Percentiles rank a stretch among this genome's conserved stretches.
Evolutionary conservation across 768 basidiomycete genomes (phyloP).

Genomic region (Tricholomella constricta): DNA sequence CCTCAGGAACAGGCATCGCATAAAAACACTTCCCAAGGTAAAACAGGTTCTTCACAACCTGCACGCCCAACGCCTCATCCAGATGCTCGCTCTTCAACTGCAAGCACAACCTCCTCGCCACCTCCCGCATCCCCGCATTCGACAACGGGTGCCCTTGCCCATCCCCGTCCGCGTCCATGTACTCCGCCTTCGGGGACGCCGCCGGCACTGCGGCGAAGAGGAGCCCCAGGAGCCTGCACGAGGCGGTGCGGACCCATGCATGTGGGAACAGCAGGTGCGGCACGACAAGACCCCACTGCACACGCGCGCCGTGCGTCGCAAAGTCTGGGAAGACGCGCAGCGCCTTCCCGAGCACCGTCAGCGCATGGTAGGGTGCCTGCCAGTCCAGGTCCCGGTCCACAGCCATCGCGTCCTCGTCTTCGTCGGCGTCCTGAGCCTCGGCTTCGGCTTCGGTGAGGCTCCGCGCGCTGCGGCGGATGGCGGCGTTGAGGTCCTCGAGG

Average conservation of each 20-base stretch:
- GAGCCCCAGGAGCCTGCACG: slow-evolving; percentile 73
- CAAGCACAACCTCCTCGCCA: slow-evolving; percentile 70
- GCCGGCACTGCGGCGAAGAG: slow-evolving; percentile 61
- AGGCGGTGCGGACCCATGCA: slow-evolving; percentile 87
- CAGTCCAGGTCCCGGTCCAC: slow-evolving; percentile 68
- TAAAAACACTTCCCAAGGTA: slow-evolving; percentile 88
- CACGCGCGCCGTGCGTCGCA: slow-evolving; percentile 42
- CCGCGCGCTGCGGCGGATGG: slow-evolving; percentile 47
- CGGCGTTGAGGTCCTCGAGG: slow-evolving; percentile 55
- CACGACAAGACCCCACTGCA: slow-evolving; percentile 66
- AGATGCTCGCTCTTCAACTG: slow-evolving; percentile 84
- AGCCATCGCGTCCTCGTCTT: slow-evolving; percentile 46
- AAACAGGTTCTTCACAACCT: slow-evolving; percentile 92
- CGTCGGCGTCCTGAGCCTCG: too few species aligned
- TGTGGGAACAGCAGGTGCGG: slow-evolving; percentile 85
- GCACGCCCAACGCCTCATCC: slow-evolving; percentile 71
- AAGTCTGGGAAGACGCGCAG: slow-evolving; percentile 57
- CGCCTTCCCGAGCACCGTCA: slow-evolving; percentile 67
- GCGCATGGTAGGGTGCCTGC: slow-evolving; percentile 81
- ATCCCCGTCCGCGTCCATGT: slow-evolving; percentile 22
- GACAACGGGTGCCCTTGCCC: slow-evolving; percentile 49
- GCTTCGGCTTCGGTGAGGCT: slow-evolving; percentile 42
- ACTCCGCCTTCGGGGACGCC: slow-evolving; percentile 33
- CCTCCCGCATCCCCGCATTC: slow-evolving; percentile 56
- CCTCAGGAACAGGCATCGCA: slow-evolving; percentile 32